Conservation (phyloP, 331 rosid species). For the Arachis monticola region DNA sequence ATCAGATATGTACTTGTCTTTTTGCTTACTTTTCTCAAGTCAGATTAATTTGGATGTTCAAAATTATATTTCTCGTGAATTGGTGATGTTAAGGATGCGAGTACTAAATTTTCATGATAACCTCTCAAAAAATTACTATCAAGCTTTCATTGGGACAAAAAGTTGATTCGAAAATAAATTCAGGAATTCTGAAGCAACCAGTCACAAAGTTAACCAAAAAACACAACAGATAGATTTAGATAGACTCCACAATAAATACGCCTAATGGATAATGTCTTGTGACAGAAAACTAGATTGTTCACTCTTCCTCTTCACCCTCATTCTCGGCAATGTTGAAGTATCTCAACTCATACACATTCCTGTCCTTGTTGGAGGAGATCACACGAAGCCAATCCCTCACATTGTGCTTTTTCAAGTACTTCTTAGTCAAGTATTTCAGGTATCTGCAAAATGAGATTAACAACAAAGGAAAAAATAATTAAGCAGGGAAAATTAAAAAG, state of each 20-base stretch:
- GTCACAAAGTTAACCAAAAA: constrained; percentile 30
- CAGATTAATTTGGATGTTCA: too few species aligned
- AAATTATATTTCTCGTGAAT: too few species aligned
- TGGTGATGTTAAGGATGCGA: too few species aligned
- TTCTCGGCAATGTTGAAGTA: constrained; percentile 97
- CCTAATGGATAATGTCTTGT: constrained; percentile 36
- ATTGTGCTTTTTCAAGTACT: constrained; percentile 94
- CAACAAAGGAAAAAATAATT: not conserved
- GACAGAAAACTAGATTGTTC: constrained; percentile 29
- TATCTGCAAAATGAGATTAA: constrained; percentile 53
- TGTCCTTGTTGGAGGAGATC: constrained; percentile 90
- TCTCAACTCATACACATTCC: constrained; percentile 85
- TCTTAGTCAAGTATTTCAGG: constrained; percentile 86
- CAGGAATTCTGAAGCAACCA: constrained; percentile 39
- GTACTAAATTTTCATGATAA: not conserved
- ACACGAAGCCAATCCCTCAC: constrained; percentile 99
- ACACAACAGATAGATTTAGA: constrained; percentile 18
- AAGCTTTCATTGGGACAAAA: constrained; percentile 29
- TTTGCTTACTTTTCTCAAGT: too few species aligned
- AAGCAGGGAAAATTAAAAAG: too few species aligned
- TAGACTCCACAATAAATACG: constrained; percentile 33
- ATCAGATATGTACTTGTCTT: too few species aligned
- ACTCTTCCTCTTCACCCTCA: constrained; percentile 96
- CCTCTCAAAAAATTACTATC: constrained; percentile 34
- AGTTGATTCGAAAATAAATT: constrained; percentile 28